Conservation (phyloP, 208 protist genomes). For the Naegleria fowleri region DNA sequence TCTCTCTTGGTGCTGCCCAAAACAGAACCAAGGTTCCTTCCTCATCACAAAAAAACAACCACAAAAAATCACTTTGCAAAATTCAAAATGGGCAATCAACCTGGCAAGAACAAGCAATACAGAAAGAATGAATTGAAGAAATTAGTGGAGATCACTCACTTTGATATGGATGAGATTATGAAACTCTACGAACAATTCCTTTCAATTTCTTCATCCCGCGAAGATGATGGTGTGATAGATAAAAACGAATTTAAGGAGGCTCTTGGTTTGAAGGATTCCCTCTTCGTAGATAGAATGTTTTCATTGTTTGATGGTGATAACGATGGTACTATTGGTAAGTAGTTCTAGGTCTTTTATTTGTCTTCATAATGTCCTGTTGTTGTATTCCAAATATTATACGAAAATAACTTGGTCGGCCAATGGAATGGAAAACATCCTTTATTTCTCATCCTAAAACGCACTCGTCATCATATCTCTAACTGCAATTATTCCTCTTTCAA, state of each 20-base stretch:
- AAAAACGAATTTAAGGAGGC: conserved; percentile 21
- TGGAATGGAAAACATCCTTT: no score
- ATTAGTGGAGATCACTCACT: conserved; percentile 6
- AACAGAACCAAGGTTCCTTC: no score
- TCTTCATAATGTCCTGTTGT: not conserved
- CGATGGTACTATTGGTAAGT: conserved; percentile 28
- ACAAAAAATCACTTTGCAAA: no score
- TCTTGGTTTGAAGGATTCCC: conserved; percentile 27
- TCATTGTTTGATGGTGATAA: conserved; percentile 35
- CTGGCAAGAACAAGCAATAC: not conserved
- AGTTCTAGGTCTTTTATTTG: not conserved
- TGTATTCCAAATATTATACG: not conserved
- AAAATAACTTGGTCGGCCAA: no score
- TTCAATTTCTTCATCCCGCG: not conserved
- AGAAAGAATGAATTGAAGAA: conserved; percentile 21
- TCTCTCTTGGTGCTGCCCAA: no score
- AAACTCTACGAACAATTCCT: conserved; percentile 24
- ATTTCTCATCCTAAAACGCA: no score
- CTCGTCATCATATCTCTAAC: no score
- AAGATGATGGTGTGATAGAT: conserved; percentile 31
- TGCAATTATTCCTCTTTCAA: not conserved
- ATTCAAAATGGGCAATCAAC: conserved; percentile 6
- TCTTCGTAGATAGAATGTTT: conserved; percentile 37
- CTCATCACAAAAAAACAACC: no score
- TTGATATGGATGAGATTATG: conserved; percentile 17